Evolutionary conservation across 2,329 filamentous ascomycete species (phyloP), one percentile per base, ranked within the genome.

Genomic region (Fusarium caatingaense): DNA sequence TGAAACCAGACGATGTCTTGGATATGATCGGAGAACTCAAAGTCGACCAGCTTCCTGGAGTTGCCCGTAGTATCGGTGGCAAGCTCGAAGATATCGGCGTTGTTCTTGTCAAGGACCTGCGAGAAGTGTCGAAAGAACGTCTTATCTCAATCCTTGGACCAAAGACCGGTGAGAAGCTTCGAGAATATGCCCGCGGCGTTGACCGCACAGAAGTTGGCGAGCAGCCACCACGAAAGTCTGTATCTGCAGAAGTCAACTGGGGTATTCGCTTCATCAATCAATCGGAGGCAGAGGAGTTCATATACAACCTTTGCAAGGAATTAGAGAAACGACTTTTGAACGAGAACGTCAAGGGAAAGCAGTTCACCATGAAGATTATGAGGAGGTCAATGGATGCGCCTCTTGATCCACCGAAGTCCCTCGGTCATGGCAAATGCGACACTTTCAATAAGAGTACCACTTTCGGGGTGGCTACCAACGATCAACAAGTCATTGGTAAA

Each of bases 221-320:
- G 60, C 92, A 97, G 75, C 88, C 91, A 0, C 84, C 93, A 18
- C 90, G 96, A 56, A 99, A 98, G 77, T 98, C 95, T 0, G 93
- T 99, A 0, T 98, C 96, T 3, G 95, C 95, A 2, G 96, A 99
- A 78, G 93, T 99, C 67, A 99, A 96, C 74, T 99, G 96, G 96
- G 96, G 97, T 5, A 97, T 99, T 59, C 90, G 96, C 8, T 99
- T 99, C 77, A 89, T 96, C 72, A 97, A 87, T 64, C 93, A 98
- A 76, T 86, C 88, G n/a, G 95, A 99, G 79, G 94, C 94, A 0
- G 95, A 98, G 63, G 93, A 97, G 69, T 99, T 99, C 78, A 87
- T 98, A 30, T 84, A 89, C 66, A 96, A 93, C 70, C 83, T 99
- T 0, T 96, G 93, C 76, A 91, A 91, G 59, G 96, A 99, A 79